Percentiles rank a stretch among this genome's conserved stretches.
Conservation (phyloP, 1,284 basidiomycete genomes). For the Schizopora paradoxa region DNA sequence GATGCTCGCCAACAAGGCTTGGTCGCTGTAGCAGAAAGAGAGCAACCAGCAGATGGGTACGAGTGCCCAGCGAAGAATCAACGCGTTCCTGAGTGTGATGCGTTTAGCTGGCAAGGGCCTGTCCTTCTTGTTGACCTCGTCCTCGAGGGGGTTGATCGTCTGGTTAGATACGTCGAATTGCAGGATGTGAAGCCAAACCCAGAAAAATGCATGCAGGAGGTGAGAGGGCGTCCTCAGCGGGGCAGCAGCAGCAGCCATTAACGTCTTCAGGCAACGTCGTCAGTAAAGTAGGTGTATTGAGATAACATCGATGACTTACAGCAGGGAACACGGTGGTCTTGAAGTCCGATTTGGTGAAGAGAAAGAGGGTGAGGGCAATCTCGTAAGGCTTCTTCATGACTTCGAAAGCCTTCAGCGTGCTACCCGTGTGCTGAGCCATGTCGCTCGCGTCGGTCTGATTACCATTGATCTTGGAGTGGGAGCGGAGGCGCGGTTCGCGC, state of each 20-base stretch:
- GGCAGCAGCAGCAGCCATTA: constrained; percentile 32
- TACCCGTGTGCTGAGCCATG: too few species aligned
- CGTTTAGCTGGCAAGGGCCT: constrained; percentile 39
- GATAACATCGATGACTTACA: too few species aligned
- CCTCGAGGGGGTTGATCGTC: constrained; percentile 34
- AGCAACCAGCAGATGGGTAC: constrained; percentile 29
- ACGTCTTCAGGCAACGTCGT: constrained; percentile 34
- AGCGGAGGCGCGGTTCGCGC: too few species aligned
- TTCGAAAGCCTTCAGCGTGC: too few species aligned
- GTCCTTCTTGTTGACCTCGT: constrained; percentile 38
- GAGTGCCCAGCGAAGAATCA: constrained; percentile 31
- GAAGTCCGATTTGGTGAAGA: constrained; percentile 18
- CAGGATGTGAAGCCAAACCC: constrained; percentile 39
- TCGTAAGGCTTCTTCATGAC: too few species aligned
- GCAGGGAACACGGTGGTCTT: constrained; percentile 15
- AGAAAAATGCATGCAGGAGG: constrained; percentile 28
- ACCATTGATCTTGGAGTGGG: too few species aligned
- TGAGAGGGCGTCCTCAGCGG: constrained; percentile 21
- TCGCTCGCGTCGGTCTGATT: too few species aligned
- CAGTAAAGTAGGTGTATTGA: too few species aligned
- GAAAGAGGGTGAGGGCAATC: constrained; percentile 8
- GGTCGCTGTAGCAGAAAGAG: constrained; percentile 29
- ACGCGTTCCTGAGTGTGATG: constrained; percentile 30
- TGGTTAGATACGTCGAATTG: constrained; percentile 41
- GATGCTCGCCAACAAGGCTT: constrained; percentile 28